These are phyloP conservation scores for Agaricales sp. DNA, from an alignment of 1,284 basidiomycete genomes.

Conservation along the genomic window DNA sequence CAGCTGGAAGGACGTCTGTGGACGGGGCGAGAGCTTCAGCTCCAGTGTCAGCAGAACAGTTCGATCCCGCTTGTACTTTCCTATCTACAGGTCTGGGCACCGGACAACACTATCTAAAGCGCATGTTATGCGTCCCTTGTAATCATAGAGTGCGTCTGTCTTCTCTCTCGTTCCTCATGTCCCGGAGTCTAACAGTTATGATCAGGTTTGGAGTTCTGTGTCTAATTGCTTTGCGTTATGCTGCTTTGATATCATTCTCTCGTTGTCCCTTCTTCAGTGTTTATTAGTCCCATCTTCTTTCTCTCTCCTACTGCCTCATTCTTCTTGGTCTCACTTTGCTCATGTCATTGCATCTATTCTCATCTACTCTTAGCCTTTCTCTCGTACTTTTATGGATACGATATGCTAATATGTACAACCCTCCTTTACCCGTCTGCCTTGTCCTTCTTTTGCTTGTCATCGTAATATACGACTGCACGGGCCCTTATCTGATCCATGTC, in stretches of 20 bases:
- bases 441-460: neutral
- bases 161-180: neutral
- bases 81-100: slow-evolving; percentile 34
- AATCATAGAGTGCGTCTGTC: neutral
- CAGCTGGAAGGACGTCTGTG: slow-evolving; percentile 39
- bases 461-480: neutral
- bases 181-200: too few species aligned
- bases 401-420: neutral
- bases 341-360: neutral
- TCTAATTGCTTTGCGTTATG: neutral
- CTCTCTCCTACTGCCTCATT: too few species aligned
- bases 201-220: neutral
- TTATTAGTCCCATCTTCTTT: neutral
- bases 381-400: neutral
- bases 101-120: slow-evolving; percentile 14
- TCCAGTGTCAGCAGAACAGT: slow-evolving; percentile 65
- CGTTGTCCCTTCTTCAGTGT: neutral
- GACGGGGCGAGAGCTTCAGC: slow-evolving; percentile 57
- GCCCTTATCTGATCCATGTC: too few species aligned
- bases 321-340: neutral
- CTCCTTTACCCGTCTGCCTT: neutral
- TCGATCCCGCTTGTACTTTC: slow-evolving; percentile 51
- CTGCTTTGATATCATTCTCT: neutral
- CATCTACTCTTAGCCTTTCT: neutral
- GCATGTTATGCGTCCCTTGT: neutral